phyloP scores from a whole-genome alignment of 148 eudicot species.

The Camellia lanceoleosa region DNA sequence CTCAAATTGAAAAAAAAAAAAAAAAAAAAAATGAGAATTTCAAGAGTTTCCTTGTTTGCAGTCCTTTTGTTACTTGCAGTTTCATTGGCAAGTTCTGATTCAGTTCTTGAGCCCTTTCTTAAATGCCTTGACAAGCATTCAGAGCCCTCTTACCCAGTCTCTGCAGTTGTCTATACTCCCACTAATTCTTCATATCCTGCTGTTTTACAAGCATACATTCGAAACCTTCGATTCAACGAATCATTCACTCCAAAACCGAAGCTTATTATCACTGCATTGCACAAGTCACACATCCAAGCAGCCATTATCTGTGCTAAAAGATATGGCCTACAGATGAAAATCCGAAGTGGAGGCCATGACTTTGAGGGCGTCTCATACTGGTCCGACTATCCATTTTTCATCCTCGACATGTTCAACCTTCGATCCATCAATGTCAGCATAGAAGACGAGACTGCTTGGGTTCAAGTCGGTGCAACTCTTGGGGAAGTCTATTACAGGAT shows the following conservation, averaged over 20 bases:
- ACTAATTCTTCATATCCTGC: constrained; percentile 18
- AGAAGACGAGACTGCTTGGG: constrained; percentile 31
- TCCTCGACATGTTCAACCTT: constrained; percentile 33
- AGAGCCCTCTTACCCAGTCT: neutral
- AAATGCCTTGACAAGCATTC: constrained; percentile 8
- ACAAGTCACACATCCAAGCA: constrained; percentile 7
- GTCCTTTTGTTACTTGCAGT: neutral
- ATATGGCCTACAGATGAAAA: constrained; percentile 3
- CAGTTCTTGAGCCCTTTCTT: constrained; percentile 9
- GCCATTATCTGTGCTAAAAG: constrained; percentile 14
- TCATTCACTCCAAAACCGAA: constrained; percentile 7
- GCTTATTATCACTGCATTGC: neutral
- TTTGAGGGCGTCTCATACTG: constrained; percentile 19
- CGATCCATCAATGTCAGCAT: constrained; percentile 23
- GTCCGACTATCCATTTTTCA: constrained; percentile 23
- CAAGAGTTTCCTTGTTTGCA: neutral
- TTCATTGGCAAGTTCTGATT: neutral
- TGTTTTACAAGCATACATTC: constrained; percentile 7
- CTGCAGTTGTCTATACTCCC: neutral
- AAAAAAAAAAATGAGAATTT: neutral
- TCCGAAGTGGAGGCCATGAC: constrained; percentile 26
- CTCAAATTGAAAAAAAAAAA: too few species aligned
- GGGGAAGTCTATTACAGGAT: constrained; percentile 37
- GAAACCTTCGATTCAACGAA: constrained; percentile 10
- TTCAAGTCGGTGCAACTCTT: constrained; percentile 32